phyloP scores from a whole-genome alignment of 2,329 filamentous ascomycete genomes.

The Talaromyces amestolkiae region DNA sequence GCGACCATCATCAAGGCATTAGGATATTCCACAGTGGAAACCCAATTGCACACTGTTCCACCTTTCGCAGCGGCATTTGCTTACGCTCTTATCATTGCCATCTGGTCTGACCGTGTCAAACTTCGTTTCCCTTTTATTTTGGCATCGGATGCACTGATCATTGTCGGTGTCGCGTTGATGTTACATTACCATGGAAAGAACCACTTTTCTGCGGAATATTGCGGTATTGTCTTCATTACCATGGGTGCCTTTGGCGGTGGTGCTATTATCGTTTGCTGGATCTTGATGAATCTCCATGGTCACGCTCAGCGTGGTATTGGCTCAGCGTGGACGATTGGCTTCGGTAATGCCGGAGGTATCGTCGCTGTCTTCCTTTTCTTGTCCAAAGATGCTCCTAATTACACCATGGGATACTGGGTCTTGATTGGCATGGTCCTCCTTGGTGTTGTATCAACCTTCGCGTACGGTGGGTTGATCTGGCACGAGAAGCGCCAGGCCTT shows the following conservation, averaged over 20 bases:
- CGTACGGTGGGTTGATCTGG: constrained; percentile 21
- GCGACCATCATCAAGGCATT: constrained; percentile 28
- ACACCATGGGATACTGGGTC: constrained; percentile 30
- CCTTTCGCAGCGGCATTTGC: constrained; percentile 26
- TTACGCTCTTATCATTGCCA: constrained; percentile 24
- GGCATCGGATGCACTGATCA: constrained; percentile 22
- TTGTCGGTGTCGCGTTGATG: constrained; percentile 29
- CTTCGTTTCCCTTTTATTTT: constrained; percentile 28
- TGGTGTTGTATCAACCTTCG: constrained; percentile 17
- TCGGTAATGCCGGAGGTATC: constrained; percentile 35
- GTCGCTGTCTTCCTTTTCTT: constrained; percentile 32
- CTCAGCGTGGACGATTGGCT: constrained; percentile 31
- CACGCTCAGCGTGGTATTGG: constrained; percentile 33
- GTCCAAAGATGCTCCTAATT: constrained; percentile 28
- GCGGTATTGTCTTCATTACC: constrained; percentile 40
- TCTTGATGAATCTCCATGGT: constrained; percentile 42
- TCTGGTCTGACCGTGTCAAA: constrained; percentile 22
- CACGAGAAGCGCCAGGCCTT: constrained; percentile 13
- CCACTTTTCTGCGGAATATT: constrained; percentile 38
- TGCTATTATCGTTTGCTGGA: constrained; percentile 36
- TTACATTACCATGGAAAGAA: constrained; percentile 23
- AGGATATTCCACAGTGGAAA: constrained; percentile 25
- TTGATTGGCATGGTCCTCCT: constrained; percentile 23
- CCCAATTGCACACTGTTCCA: constrained; percentile 29
- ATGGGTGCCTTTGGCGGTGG: constrained; percentile 36